These are phyloP conservation scores for Psilocybe cubensis DNA, from an alignment of 768 basidiomycete genomes.

Conservation along the genomic window DNA sequence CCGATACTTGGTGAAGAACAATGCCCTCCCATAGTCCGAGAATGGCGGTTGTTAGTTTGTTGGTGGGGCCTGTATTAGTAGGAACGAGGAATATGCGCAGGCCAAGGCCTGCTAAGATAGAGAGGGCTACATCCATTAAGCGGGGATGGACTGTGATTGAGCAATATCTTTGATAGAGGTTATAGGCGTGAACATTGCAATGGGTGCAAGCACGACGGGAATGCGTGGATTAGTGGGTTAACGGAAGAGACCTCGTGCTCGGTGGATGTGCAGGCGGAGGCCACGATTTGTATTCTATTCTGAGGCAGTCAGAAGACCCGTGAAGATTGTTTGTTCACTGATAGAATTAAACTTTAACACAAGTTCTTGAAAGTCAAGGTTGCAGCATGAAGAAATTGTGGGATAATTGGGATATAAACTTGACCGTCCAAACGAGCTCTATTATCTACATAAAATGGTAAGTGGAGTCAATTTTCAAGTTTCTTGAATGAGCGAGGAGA, in stretches of 20 bases:
- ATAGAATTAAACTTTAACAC: conserved; percentile 1
- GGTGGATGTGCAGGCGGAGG: conserved; percentile 1
- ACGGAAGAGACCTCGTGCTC: conserved; percentile 25
- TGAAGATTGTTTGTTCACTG: not conserved
- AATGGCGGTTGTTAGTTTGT: conserved; percentile 34
- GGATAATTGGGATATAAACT: not conserved
- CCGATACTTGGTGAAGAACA: conserved; percentile 43
- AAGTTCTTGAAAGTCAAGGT: not conserved
- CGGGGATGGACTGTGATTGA: conserved; percentile 12
- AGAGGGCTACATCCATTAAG: conserved; percentile 46
- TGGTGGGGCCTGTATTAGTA: conserved; percentile 27
- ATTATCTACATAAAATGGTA: not conserved
- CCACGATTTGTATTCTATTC: conserved; percentile 5
- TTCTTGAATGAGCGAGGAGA: not conserved
- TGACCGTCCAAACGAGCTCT: not conserved
- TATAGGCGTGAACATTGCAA: conserved; percentile 26
- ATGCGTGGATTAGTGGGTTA: conserved; percentile 27
- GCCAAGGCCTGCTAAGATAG: conserved; percentile 45
- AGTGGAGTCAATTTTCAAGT: not conserved
- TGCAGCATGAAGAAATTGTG: too few relatives aligned
- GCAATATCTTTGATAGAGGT: conserved; percentile 20
- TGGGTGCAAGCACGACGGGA: conserved; percentile 24
- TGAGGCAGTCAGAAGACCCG: conserved; percentile 3
- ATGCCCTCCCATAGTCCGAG: conserved; percentile 49
- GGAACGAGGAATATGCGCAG: conserved; percentile 39